Evolutionary conservation across 1,284 basidiomycete genomes (phyloP), one percentile per base, ranked within the genome.

Genomic region (Ganoderma meredithae): DNA sequence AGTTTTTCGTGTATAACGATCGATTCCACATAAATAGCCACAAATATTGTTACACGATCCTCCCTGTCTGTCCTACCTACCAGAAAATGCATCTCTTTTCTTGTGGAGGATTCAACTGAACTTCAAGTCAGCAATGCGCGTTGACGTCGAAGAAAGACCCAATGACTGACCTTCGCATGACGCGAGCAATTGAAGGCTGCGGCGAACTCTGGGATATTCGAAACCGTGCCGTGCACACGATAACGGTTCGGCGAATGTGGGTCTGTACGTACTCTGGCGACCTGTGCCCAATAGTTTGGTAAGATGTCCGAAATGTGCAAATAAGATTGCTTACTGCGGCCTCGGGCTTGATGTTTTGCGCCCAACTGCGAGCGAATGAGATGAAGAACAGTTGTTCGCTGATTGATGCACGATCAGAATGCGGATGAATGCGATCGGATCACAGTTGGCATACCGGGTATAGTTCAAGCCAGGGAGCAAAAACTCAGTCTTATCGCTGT

Each of bases 321-420:
- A 52, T 2, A 4, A 56, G 22, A 63, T 62, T 1, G 82, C 86
- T 74, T 72, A 90, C 90, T 33, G 88, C 89, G n/a, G 91, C 87
- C 64, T 87, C 89, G n/a, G 91, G 86, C 72, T 90, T 92, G 79
- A 92, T 90, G 70, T 86, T 88, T 74, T 87, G 84, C 0, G 90
- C 92, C 93, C 93, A 95, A 17, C 90, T 88, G 36, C 89, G 87
- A 41, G 84, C 95, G 76, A 93, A 97, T 1, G 94, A 88, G 67
- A 97, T 89, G 84, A 96, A 97, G 83, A 97, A 97, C 43, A 97
- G 81, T 83, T 97, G 95, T 60, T 97, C 95, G 67, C 92, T 94
- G 68, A 13, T 53, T 41, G 47, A 25, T 39, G 13, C 52, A 13
- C 8, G 13, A 17, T 65, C 15, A 40, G 59, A 6, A 17, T 5